These are phyloP conservation scores for Pelargonium australe DNA, from an alignment of 441 rosid species.

Conservation along the genomic window DNA sequence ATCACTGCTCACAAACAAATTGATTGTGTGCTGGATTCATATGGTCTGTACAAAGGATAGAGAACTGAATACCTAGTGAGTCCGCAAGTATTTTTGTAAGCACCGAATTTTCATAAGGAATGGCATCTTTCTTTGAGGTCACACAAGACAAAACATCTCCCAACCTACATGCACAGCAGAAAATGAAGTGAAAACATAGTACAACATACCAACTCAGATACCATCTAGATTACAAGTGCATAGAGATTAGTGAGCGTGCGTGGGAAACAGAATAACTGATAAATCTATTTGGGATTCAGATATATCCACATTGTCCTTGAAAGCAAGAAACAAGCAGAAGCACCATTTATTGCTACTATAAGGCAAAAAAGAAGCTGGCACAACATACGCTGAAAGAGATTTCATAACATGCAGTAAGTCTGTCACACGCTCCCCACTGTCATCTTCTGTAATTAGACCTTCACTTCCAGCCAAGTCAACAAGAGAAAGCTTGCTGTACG, in stretches of 20 bases:
- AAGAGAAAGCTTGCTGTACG: slow-evolving; percentile 87
- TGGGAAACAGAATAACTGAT: too few relatives aligned
- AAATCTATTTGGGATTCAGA: too few relatives aligned
- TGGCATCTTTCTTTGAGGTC: slow-evolving; percentile 68
- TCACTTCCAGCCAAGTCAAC: slow-evolving; percentile 98
- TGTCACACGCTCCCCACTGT: slow-evolving; percentile 86
- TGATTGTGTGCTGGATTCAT: background rate
- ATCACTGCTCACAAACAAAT: background rate
- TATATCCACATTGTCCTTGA: too few relatives aligned
- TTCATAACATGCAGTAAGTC: slow-evolving; percentile 92
- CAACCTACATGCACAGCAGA: slow-evolving; percentile 52
- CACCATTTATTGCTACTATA: too few relatives aligned
- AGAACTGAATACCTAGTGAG: slow-evolving; percentile 56
- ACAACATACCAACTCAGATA: slow-evolving; percentile 12
- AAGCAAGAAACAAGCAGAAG: too few relatives aligned
- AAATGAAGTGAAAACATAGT: slow-evolving; percentile 20
- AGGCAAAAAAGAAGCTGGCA: too few relatives aligned
- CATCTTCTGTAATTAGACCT: slow-evolving; percentile 75
- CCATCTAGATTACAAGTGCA: too few relatives aligned
- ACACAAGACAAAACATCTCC: slow-evolving; percentile 89
- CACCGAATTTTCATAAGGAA: slow-evolving; percentile 89
- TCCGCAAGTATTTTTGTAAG: slow-evolving; percentile 80
- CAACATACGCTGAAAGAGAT: slow-evolving; percentile 88
- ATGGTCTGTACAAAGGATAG: background rate
- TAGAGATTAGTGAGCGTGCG: too few relatives aligned